These are phyloP conservation scores for Coccomyxa sp. DNA, from an alignment of 139 green algal genomes.

Conservation along the genomic window DNA sequence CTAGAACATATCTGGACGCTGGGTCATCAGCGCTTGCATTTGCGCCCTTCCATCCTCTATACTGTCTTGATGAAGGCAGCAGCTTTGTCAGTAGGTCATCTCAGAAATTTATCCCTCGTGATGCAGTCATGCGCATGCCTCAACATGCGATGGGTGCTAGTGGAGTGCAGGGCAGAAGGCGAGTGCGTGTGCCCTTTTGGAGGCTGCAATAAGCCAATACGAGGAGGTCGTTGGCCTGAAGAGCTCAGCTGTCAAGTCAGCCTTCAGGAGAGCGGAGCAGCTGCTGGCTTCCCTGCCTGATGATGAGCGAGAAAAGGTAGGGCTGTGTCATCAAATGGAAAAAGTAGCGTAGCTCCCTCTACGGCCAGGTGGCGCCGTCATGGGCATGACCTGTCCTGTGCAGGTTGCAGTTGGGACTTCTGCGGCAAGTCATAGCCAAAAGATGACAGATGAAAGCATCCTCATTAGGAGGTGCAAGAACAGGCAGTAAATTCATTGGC, in stretches of 20 bases:
- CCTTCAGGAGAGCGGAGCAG: conserved; percentile 14
- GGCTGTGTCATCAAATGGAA: background rate
- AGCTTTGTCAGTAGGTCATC: background rate
- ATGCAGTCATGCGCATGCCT: background rate
- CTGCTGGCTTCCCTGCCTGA: conserved; percentile 3
- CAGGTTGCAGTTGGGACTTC: background rate
- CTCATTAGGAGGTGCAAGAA: background rate
- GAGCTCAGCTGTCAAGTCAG: conserved; percentile 9
- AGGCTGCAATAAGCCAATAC: conserved; percentile 30
- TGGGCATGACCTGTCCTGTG: background rate
- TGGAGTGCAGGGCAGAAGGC: conserved; percentile 16
- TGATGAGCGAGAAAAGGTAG: conserved; percentile 6
- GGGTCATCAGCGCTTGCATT: no score
- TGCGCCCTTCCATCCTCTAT: background rate
- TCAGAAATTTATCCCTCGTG: background rate
- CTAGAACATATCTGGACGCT: background rate
- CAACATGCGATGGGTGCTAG: background rate
- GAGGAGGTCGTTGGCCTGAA: conserved; percentile 20
- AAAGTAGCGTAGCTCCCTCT: background rate
- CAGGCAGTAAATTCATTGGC: background rate
- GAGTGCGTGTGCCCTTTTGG: conserved; percentile 29
- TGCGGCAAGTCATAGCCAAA: background rate
- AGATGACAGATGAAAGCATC: background rate
- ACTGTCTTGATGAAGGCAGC: background rate
- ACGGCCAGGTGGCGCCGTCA: background rate